These are phyloP conservation scores for Crucihimalaya himalaica DNA, from an alignment of 345 rosid species.

Conservation along the genomic window DNA sequence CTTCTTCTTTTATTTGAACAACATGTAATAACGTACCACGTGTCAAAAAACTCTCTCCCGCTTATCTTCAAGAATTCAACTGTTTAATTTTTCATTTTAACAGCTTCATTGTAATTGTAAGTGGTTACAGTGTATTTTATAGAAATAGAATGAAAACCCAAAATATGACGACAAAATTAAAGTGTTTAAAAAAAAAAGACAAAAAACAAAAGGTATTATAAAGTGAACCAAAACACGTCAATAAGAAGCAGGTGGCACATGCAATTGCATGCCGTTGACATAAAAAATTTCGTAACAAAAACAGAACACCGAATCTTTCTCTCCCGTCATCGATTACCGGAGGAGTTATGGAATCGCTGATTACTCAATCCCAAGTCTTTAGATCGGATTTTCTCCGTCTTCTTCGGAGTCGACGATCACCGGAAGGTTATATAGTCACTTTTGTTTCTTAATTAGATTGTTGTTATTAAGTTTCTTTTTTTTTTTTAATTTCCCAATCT, in stretches of 20 bases:
- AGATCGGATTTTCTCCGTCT: constrained; percentile 57
- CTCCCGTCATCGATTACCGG: background rate
- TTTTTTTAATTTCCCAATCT: background rate
- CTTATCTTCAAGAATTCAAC: too few relatives aligned
- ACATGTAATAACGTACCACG: too few relatives aligned
- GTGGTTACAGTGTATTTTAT: too few relatives aligned
- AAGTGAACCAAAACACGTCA: background rate
- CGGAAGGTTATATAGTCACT: too few relatives aligned
- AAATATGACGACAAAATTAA: background rate
- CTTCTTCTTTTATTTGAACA: too few relatives aligned
- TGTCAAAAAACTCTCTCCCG: too few relatives aligned
- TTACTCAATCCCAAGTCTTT: constrained; percentile 36
- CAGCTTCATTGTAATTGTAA: too few relatives aligned
- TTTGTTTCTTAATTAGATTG: too few relatives aligned
- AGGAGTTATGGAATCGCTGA: constrained; percentile 33
- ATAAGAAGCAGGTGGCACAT: background rate
- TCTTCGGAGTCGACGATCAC: constrained; percentile 55
- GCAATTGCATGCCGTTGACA: background rate
- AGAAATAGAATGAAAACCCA: too few relatives aligned
- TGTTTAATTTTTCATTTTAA: too few relatives aligned
- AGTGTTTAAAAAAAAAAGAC: background rate
- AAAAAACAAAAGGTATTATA: background rate
- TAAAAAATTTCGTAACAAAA: background rate
- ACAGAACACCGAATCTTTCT: constrained; percentile 15
- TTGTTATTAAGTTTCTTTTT: too few relatives aligned